phyloP scores from a whole-genome alignment of 805 yeast genomes.

The Starmerella ratchasimensis region DNA sequence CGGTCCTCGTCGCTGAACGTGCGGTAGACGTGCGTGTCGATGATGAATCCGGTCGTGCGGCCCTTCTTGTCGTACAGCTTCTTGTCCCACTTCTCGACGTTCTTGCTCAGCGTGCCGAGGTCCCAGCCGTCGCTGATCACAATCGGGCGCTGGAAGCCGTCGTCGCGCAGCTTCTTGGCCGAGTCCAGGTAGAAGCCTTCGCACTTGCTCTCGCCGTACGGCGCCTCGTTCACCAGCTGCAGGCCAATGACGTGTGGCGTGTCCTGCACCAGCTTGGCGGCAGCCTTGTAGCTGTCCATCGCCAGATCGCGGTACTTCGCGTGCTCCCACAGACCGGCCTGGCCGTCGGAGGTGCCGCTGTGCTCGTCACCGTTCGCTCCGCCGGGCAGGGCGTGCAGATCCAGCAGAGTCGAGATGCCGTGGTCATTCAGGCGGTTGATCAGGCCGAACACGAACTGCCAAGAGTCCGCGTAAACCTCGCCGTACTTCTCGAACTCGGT shows the following conservation, averaged over 20 bases:
- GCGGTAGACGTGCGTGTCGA: slow-evolving; percentile 78
- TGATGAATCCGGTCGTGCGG: slow-evolving; percentile 43
- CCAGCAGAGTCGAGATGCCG: slow-evolving; percentile 64
- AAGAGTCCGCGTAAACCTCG: slow-evolving; percentile 54
- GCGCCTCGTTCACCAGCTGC: slow-evolving; percentile 78
- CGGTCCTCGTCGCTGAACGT: slow-evolving; percentile 71
- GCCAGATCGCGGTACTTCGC: slow-evolving; percentile 29
- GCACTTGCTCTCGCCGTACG: slow-evolving; percentile 40
- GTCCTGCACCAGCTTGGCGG: slow-evolving; percentile 44
- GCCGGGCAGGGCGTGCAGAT: slow-evolving; percentile 79
- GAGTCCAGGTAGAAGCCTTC: slow-evolving; percentile 52
- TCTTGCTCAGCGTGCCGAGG: slow-evolving; percentile 62
- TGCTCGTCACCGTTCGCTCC: slow-evolving; percentile 85
- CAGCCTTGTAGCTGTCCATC: slow-evolving; percentile 39
- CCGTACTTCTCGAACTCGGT: slow-evolving; percentile 49
- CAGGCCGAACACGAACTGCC: slow-evolving; percentile 47
- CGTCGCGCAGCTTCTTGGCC: slow-evolving; percentile 38
- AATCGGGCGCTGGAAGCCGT: slow-evolving; percentile 48
- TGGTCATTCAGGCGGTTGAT: slow-evolving; percentile 46
- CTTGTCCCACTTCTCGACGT: slow-evolving; percentile 37
- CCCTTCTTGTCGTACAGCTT: slow-evolving; percentile 15
- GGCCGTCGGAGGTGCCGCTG: slow-evolving; percentile 51
- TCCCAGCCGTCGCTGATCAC: slow-evolving; percentile 92
- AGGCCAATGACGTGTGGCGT: slow-evolving; percentile 66
- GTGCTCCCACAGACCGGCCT: slow-evolving; percentile 53